Percentiles rank a stretch among this genome's conserved stretches.
Evolutionary conservation across 805 yeast species (phyloP).

Genomic region (Wickerhamiella azymoides): DNA sequence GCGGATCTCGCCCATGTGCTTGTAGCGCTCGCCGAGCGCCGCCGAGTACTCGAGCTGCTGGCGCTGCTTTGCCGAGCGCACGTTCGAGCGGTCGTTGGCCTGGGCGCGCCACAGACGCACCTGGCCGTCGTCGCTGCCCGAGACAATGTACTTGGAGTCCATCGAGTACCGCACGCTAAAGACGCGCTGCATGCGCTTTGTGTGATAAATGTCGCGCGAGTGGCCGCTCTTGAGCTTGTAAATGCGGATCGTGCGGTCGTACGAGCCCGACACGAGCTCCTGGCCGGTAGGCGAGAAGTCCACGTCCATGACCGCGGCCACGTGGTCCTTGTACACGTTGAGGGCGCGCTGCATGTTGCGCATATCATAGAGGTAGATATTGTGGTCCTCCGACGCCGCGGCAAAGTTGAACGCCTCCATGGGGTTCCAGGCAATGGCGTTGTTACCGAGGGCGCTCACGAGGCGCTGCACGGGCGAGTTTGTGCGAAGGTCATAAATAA

Average conservation of each 20-base stretch:
- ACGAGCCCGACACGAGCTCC: conserved; percentile 88
- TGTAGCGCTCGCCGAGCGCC: conserved; percentile 81
- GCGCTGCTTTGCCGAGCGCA: conserved; percentile 68
- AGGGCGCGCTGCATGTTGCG: conserved; percentile 69
- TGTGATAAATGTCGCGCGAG: conserved; percentile 88
- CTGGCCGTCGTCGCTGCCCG: conserved; percentile 95
- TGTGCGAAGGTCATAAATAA: conserved; percentile 80
- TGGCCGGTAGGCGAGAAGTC: conserved; percentile 97
- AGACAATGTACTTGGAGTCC: conserved; percentile 74
- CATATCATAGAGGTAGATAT: conserved; percentile 92
- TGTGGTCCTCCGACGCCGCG: conserved; percentile 87
- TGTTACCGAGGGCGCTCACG: conserved; percentile 67
- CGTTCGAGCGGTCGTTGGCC: conserved; percentile 72
- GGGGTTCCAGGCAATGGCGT: conserved; percentile 90
- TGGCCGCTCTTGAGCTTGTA: conserved; percentile 71
- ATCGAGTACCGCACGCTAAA: conserved; percentile 72
- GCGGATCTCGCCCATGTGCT: conserved; percentile 91
- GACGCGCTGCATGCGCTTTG: conserved; percentile 94
- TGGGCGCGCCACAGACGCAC: conserved; percentile 83
- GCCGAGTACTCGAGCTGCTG: conserved; percentile 79
- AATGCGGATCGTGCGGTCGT: conserved; percentile 83
- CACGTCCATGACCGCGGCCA: conserved; percentile 85
- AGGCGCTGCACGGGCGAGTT: conserved; percentile 86
- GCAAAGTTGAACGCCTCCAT: conserved; percentile 94
- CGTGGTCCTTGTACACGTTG: conserved; percentile 88